phyloP scores from a whole-genome alignment of 768 basidiomycete species.

The Pleurotus ostreatus region DNA sequence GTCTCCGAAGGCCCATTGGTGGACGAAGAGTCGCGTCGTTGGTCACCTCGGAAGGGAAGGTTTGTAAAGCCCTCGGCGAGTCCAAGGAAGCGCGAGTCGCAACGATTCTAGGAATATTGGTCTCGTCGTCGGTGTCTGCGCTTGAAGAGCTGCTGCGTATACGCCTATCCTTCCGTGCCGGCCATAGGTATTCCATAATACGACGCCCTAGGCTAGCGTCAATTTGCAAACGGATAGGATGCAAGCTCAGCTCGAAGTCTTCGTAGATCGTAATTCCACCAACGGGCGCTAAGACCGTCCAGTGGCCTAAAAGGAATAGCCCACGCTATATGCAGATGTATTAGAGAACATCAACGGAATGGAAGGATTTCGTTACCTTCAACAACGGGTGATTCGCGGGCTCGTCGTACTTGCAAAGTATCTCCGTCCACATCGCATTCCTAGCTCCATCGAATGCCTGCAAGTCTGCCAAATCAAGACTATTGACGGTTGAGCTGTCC shows the following conservation, averaged over 20 bases:
- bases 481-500: conserved; percentile 83
- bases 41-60: conserved; percentile 5
- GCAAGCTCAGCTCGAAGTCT: conserved; percentile 73
- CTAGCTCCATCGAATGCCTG: conserved; percentile 84
- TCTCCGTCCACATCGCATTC: conserved; percentile 83
- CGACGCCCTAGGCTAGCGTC: conserved; percentile 77
- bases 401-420: conserved; percentile 74
- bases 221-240: conserved; percentile 83
- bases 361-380: conserved; percentile 44
- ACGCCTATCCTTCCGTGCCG: conserved; percentile 47
- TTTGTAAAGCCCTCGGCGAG: conserved; percentile 33
- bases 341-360: no score
- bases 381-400: conserved; percentile 64
- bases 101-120: conserved; percentile 11
- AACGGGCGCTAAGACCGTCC: conserved; percentile 85
- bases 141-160: conserved; percentile 8
- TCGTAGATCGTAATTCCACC: conserved; percentile 92
- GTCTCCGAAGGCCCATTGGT: conserved; percentile 37
- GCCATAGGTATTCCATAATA: conserved; percentile 90
- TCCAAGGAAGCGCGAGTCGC: conserved; percentile 45
- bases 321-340: conserved; percentile 42
- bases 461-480: conserved; percentile 69
- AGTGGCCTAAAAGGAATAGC: conserved; percentile 71
- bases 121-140: conserved; percentile 1
- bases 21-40: conserved; percentile 19